Conservation (phyloP, 2,329 filamentous ascomycete genomes). For the Ciborinia camelliae region DNA sequence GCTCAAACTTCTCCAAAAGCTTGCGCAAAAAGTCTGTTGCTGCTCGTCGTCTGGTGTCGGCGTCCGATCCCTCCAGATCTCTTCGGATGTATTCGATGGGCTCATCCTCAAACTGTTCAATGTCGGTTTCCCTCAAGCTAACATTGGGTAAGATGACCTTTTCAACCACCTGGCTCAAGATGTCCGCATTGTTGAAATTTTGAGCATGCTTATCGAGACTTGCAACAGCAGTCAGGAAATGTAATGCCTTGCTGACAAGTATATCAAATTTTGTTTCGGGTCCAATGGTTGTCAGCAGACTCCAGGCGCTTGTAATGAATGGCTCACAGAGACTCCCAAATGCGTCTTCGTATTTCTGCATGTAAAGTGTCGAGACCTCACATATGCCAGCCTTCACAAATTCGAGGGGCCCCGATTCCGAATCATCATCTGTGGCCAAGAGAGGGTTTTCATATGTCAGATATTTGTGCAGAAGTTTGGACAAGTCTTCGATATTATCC, state of each 20-base stretch:
- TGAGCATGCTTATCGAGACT: conserved; percentile 73
- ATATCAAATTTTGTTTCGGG: conserved; percentile 90
- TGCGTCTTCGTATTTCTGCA: conserved; percentile 92
- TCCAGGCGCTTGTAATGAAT: conserved; percentile 91
- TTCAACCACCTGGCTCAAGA: conserved; percentile 83
- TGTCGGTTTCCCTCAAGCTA: conserved; percentile 83
- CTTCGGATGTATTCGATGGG: conserved; percentile 96
- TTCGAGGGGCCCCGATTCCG: conserved; percentile 79
- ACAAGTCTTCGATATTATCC: conserved; percentile 75
- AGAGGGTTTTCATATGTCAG: conserved; percentile 83
- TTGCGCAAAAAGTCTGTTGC: conserved; percentile 92
- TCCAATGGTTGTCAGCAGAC: conserved; percentile 79
- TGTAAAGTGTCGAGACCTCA: conserved; percentile 83
- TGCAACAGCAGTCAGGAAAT: conserved; percentile 89
- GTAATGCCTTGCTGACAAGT: conserved; percentile 87
- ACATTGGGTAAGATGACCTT: conserved; percentile 96
- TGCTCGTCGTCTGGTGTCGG: conserved; percentile 84
- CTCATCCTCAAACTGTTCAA: conserved; percentile 97
- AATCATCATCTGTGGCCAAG: conserved; percentile 82
- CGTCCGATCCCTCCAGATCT: conserved; percentile 94
- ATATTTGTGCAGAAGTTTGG: conserved; percentile 84
- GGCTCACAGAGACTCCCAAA: conserved; percentile 76
- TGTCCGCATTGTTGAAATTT: conserved; percentile 78
- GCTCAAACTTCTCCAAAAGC: conserved; percentile 84
- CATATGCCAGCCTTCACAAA: conserved; percentile 91